A percentile compares a stretch with the other conserved stretches of the same genome.
Evolutionary conservation across 2,329 filamentous ascomycete species (phyloP).

Genomic region (Xylaria polymorpha): DNA sequence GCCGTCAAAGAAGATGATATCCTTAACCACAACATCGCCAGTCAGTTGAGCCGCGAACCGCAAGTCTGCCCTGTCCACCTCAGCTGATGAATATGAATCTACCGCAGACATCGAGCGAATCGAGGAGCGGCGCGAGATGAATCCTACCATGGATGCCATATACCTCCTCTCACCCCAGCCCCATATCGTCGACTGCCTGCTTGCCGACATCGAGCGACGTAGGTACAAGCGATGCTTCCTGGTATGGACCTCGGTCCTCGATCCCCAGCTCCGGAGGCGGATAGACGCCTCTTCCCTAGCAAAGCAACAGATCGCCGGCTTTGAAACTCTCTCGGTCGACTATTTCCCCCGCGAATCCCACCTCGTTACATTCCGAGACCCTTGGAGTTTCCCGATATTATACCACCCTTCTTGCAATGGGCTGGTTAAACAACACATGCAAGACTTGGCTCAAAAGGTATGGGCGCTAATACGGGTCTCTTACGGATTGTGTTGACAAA

Average conservation of each 20-base stretch:
- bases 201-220: conserved; percentile 88
- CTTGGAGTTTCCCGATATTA: conserved; percentile 93
- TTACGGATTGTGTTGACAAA: conserved; percentile 32
- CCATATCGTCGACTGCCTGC: conserved; percentile 91
- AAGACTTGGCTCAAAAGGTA: conserved; percentile 88
- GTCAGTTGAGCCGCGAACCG: conserved; percentile 63
- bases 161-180: conserved; percentile 89
- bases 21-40: conserved; percentile 94
- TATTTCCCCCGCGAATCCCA: conserved; percentile 93
- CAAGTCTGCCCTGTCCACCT: conserved; percentile 39
- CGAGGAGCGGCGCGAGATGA: conserved; percentile 83
- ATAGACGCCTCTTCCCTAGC: conserved; percentile 78
- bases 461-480: conserved; percentile 5
- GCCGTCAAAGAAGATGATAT: conserved; percentile 96
- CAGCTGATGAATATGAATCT: conserved; percentile 42
- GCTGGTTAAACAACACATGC: conserved; percentile 84
- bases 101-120: conserved; percentile 89
- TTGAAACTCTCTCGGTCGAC: conserved; percentile 86
- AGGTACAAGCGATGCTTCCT: conserved; percentile 84
- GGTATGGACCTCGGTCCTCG: conserved; percentile 85
- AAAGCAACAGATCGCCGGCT: conserved; percentile 80
- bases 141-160: conserved; percentile 92
- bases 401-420: conserved; percentile 92
- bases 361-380: conserved; percentile 90
- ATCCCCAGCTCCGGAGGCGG: conserved; percentile 75